A percentile compares a stretch with the other conserved stretches of the same genome.
Evolutionary conservation across 257 asterid species (phyloP).

Genomic region (Handroanthus guayacan): DNA sequence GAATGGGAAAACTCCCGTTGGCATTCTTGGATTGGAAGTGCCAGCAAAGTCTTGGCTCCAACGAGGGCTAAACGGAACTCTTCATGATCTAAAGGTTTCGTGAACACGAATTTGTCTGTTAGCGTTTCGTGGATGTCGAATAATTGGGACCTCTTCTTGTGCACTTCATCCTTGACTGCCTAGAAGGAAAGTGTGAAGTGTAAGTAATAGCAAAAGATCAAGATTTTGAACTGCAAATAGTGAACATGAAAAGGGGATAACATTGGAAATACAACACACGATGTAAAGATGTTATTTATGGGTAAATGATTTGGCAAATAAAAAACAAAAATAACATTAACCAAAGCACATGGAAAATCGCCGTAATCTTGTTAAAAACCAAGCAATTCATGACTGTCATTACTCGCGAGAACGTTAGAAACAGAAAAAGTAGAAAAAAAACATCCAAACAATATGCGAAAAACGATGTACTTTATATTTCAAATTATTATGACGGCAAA

Average conservation of each 20-base stretch:
- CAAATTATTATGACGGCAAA: not conserved
- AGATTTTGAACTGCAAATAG: not conserved
- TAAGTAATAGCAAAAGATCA: conserved; percentile 20
- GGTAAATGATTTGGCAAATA: not conserved
- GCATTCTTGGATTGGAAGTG: conserved; percentile 45
- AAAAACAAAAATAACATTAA: not conserved
- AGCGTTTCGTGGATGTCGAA: conserved; percentile 36
- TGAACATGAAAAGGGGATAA: not conserved
- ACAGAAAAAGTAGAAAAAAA: not conserved
- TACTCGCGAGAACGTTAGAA: not conserved
- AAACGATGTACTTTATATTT: not conserved
- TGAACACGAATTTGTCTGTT: conserved; percentile 45
- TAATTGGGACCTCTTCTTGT: conserved; percentile 47
- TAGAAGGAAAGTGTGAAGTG: conserved; percentile 39
- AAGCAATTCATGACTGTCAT: not conserved
- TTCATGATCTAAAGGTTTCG: conserved; percentile 64
- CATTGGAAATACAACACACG: not conserved
- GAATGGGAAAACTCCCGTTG: conserved; percentile 49
- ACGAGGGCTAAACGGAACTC: conserved; percentile 59
- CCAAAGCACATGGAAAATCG: not conserved
- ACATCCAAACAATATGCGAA: not conserved
- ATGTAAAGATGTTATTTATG: not conserved
- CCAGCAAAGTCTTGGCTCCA: conserved; percentile 47
- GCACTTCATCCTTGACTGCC: conserved; percentile 76
- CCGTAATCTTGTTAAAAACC: not conserved